Conservation (phyloP, 192 early-diverging fungal genomes). For the Chytriomyces hyalinus region DNA sequence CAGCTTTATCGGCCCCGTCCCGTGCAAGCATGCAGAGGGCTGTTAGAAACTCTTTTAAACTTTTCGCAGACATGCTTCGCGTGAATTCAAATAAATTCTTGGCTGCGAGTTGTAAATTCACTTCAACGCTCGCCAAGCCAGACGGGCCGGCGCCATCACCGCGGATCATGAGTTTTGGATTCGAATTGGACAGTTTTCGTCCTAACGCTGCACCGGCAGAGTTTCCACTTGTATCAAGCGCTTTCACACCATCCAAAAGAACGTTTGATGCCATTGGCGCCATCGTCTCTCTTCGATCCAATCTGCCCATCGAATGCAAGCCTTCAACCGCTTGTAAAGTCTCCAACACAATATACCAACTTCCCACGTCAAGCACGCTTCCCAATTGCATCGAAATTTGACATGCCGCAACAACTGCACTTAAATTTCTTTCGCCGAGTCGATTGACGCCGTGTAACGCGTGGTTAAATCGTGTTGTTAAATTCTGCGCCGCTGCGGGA, state of each 20-base stretch:
- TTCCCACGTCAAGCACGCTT: slow-evolving; percentile 69
- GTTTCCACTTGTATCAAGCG: neutral
- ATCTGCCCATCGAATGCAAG: slow-evolving; percentile 63
- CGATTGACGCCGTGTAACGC: neutral
- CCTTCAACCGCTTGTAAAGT: slow-evolving; percentile 88
- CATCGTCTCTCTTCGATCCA: slow-evolving; percentile 48
- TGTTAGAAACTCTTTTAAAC: slow-evolving; percentile 69
- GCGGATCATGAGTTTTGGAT: slow-evolving; percentile 23
- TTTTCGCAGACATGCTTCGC: slow-evolving; percentile 57
- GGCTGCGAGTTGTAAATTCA: slow-evolving; percentile 39
- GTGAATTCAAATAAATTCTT: slow-evolving; percentile 77
- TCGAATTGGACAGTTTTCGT: slow-evolving; percentile 16
- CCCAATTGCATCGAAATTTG: slow-evolving; percentile 75
- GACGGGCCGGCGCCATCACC: neutral
- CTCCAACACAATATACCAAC: slow-evolving; percentile 88
- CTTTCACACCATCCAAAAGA: slow-evolving; percentile 31
- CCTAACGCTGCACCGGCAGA: slow-evolving; percentile 14
- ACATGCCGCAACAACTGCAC: slow-evolving; percentile 74
- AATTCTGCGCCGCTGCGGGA: slow-evolving; percentile 16
- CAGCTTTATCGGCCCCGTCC: slow-evolving; percentile 38
- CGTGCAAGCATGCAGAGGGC: slow-evolving; percentile 68
- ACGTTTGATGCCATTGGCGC: slow-evolving; percentile 10
- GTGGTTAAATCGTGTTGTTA: slow-evolving; percentile 9
- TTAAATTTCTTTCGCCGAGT: slow-evolving; percentile 78
- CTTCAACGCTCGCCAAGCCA: slow-evolving; percentile 7